Evolutionary conservation across 2,329 filamentous ascomycete genomes (phyloP).

Genomic region (Aspergillus sclerotialis): DNA sequence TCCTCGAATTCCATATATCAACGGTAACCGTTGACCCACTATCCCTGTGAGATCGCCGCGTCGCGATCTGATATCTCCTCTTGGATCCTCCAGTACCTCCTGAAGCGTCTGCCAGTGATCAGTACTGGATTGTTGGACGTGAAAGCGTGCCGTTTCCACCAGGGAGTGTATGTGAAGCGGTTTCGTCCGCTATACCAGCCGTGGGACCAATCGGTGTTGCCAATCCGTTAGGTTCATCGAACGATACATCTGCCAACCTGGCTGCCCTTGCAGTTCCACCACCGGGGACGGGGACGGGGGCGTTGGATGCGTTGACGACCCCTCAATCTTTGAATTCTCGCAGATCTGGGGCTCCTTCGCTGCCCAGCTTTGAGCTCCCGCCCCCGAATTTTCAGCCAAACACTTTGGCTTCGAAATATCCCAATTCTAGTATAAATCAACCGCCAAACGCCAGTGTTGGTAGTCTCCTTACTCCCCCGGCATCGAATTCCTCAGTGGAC

Average conservation of each 20-base stretch:
- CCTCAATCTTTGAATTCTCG: slow-evolving; percentile 63
- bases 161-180: slow-evolving; percentile 30
- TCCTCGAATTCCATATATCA: slow-evolving; percentile 40
- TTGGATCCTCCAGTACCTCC: slow-evolving; percentile 44
- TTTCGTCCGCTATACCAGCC: slow-evolving; percentile 35
- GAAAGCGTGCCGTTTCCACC: slow-evolving; percentile 22
- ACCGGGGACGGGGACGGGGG: slow-evolving; percentile 53
- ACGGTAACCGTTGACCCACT: not conserved
- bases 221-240: slow-evolving; percentile 27
- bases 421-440: slow-evolving; percentile 34
- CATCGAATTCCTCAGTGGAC: slow-evolving; percentile 47
- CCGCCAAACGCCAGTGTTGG: slow-evolving; percentile 50
- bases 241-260: slow-evolving; percentile 49
- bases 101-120: slow-evolving; percentile 41
- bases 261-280: slow-evolving; percentile 55
- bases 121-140: slow-evolving; percentile 39
- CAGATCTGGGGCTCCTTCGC: slow-evolving; percentile 60
- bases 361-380: slow-evolving; percentile 64
- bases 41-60: slow-evolving; percentile 18
- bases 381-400: slow-evolving; percentile 47
- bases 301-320: slow-evolving; percentile 54
- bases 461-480: slow-evolving; percentile 57
- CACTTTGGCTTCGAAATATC: slow-evolving; percentile 45
- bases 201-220: too few relatives aligned
- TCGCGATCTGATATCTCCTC: slow-evolving; percentile 36